Evolutionary conservation across 768 basidiomycete genomes (phyloP), one percentile per base, ranked within the genome.

Genomic region (Kwoniella dendrophila): DNA sequence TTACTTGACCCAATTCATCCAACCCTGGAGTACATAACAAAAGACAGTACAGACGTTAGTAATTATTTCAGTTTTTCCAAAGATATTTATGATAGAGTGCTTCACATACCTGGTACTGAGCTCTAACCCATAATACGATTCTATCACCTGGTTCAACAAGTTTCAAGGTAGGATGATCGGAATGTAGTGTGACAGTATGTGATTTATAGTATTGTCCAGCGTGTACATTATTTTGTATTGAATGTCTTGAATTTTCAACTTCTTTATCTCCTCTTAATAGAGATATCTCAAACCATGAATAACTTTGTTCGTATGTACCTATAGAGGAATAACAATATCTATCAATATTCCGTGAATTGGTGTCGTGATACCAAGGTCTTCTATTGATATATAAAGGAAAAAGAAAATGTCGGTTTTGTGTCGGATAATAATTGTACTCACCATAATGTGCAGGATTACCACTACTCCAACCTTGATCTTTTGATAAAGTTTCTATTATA

Each of bases 201-300:
- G 41, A 30, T 56, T 73, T 71, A 56, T 62, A 62, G 47, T 73
- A 76, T 38, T 76, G 74, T 18, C 74, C 74, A 24, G 74, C 72
- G 45, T 73, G 72, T 0, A 76, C 63, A 45, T 76, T 76, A 32
- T 71, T 26, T 51, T 73, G 72, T 7, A 73, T 63, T n/a, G 55
- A 44, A 18, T 40, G 50, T 18, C 74, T 43, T 12, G 70, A 67
- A 3, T 59, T 63, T 32, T 64, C 62, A 0, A 73, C 72, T 50
- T 76, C 72, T 27, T 52, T 52, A 14, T 64, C 68, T 12, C 66
- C 51, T 1, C 74, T 62, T 2, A 73, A 24, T 2, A 76, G 63
- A 20, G 66, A 62, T 8, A 73, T 47, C 51, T 76, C 74, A 52
- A 73, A 76, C 74, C 74, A 76, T 0, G 74, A 74, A 49, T 70